Conservation (phyloP, 75 land plant species). For the Azolla pinnata region DNA sequence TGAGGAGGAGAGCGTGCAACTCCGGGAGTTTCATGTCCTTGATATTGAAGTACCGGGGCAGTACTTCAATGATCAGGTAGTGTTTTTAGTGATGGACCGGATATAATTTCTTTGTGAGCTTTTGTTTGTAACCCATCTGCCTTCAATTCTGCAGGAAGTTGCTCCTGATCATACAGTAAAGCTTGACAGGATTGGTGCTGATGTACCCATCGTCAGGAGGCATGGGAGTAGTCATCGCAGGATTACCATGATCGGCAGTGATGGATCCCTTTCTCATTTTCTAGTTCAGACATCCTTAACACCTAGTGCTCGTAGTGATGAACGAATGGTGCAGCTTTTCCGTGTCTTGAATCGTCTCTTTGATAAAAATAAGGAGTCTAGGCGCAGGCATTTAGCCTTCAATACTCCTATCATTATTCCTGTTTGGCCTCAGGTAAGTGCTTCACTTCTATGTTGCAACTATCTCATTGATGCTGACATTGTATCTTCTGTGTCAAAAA, state of each 20-base stretch:
- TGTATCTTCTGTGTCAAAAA: neutral
- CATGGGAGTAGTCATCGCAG: constrained; percentile 99
- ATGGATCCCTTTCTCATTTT: constrained; percentile 96
- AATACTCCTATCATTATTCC: constrained; percentile 96
- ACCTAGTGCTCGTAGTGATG: constrained; percentile 99
- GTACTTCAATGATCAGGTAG: constrained; percentile 91
- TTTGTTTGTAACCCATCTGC: neutral
- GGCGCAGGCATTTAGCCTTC: constrained; percentile 79
- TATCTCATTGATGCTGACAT: neutral
- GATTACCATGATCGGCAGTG: constrained; percentile 86
- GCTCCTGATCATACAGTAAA: constrained; percentile 99
- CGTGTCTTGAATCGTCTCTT: constrained; percentile 86
- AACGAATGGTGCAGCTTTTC: constrained; percentile 92
- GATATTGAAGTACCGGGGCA: constrained; percentile 99
- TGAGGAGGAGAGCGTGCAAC: constrained; percentile 86
- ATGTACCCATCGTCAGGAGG: constrained; percentile 94
- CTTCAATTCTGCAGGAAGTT: constrained; percentile 55
- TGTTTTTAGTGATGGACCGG: neutral
- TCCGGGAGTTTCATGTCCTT: constrained; percentile 93
- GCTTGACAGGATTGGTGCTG: constrained; percentile 91
- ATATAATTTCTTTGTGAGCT: neutral
- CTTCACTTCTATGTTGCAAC: neutral
- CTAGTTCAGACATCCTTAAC: constrained; percentile 96
- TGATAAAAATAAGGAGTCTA: constrained; percentile 97
- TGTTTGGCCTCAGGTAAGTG: constrained; percentile 93